Percentiles rank a stretch among this genome's conserved stretches.
These are phyloP conservation scores for Backusella mclennaniae DNA, from an alignment of 192 early-diverging fungal species.

Conservation along the genomic window DNA sequence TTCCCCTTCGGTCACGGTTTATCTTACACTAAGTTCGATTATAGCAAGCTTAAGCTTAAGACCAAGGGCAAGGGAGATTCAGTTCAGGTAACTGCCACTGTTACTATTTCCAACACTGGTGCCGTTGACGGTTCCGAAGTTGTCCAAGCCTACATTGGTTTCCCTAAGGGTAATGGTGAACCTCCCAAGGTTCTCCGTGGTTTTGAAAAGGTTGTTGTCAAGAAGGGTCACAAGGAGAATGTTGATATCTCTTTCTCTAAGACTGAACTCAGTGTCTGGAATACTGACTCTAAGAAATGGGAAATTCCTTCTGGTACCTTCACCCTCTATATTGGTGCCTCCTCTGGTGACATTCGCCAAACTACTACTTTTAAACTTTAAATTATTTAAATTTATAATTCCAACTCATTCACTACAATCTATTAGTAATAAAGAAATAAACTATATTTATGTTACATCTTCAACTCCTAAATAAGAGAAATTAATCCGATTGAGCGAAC, in stretches of 20 bases:
- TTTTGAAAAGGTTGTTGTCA: slow-evolving; percentile 30
- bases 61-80: neutral
- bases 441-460: neutral
- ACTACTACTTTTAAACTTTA: slow-evolving; percentile 16
- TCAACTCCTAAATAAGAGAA: neutral
- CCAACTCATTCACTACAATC: neutral
- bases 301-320: slow-evolving; percentile 46
- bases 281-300: slow-evolving; percentile 38
- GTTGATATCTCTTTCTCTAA: slow-evolving; percentile 41
- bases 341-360: slow-evolving; percentile 44
- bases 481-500: neutral
- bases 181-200: slow-evolving; percentile 38
- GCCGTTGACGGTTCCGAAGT: slow-evolving; percentile 33
- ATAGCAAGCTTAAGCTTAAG: slow-evolving; percentile 32
- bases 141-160: slow-evolving; percentile 40
- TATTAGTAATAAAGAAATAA: neutral
- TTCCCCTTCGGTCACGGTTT: slow-evolving; percentile 66
- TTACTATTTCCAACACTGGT: slow-evolving; percentile 36
- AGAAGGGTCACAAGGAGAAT: neutral
- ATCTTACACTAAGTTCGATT: slow-evolving; percentile 64
- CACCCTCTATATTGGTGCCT: slow-evolving; percentile 52
- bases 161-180: slow-evolving; percentile 41
- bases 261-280: slow-evolving; percentile 52
- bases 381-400: slow-evolving; percentile 4
- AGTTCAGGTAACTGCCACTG: neutral